Conservation (phyloP, 2,329 filamentous ascomycete species). For the Raffaelea ambrosiae region DNA sequence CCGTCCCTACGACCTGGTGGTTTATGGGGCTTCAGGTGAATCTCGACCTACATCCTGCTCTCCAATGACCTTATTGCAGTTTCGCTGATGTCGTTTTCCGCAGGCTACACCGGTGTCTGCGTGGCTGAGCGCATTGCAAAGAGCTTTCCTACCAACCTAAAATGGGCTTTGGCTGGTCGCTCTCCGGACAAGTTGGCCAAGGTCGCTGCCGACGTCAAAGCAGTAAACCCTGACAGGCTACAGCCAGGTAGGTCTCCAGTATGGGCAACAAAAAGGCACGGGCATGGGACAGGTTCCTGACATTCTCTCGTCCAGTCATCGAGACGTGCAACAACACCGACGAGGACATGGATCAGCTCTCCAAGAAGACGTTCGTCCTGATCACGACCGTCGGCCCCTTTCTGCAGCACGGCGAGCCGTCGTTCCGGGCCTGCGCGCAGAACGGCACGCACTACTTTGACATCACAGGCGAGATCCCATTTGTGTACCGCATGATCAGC, state of each 20-base stretch:
- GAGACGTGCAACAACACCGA: constrained; percentile 43
- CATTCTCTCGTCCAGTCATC: constrained; percentile 28
- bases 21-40: constrained; percentile 50
- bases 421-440: constrained; percentile 53
- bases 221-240: constrained; percentile 58
- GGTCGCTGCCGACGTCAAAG: constrained; percentile 58
- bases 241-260: constrained; percentile 56
- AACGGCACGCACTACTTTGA: constrained; percentile 58
- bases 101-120: constrained; percentile 76
- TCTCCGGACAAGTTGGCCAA: constrained; percentile 66
- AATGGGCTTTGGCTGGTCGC: constrained; percentile 82
- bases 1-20: constrained; percentile 48
- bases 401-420: constrained; percentile 44
- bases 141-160: constrained; percentile 64
- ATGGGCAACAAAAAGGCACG: too few species aligned
- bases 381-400: constrained; percentile 55
- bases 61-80: too few species aligned
- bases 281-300: not conserved
- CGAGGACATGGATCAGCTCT: constrained; percentile 36
- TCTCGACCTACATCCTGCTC: not conserved
- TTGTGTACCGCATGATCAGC: constrained; percentile 49
- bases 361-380: constrained; percentile 47
- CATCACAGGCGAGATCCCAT: constrained; percentile 52
- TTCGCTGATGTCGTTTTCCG: not conserved
- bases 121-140: constrained; percentile 67